A percentile compares a stretch with the other conserved stretches of the same genome.
Evolutionary conservation across 345 rosid species (phyloP).

Genomic region (Lumnitzera racemosa): DNA sequence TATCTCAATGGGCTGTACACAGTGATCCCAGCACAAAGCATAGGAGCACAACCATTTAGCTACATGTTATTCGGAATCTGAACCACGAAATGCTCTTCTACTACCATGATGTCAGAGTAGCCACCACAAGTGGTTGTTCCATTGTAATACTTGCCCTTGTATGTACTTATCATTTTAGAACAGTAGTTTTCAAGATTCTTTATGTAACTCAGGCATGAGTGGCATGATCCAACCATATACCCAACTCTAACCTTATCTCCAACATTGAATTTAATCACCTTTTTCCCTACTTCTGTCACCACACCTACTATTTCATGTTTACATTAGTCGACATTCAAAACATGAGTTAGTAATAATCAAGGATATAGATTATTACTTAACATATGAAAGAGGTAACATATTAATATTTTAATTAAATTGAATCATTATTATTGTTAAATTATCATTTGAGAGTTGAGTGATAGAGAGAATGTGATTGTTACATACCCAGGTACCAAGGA

Average conservation of each 20-base stretch:
- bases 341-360: no score
- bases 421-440: no score
- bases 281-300: constrained; percentile 31
- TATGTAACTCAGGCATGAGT: constrained; percentile 6
- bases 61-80: constrained; percentile 43
- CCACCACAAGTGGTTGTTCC: constrained; percentile 29
- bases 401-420: no score
- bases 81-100: constrained; percentile 42
- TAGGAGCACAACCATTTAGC: constrained; percentile 50
- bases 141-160: constrained; percentile 7
- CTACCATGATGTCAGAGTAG: constrained; percentile 44
- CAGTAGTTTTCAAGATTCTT: constrained; percentile 17
- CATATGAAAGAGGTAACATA: no score
- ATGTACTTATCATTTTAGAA: constrained; percentile 4
- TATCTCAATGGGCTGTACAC: constrained; percentile 62
- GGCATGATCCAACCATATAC: constrained; percentile 31
- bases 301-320: constrained; percentile 47
- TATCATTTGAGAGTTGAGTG: no score
- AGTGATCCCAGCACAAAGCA: constrained; percentile 70
- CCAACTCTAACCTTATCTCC: constrained; percentile 43
- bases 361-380: no score
- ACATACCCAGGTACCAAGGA: constrained; percentile 42
- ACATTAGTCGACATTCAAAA: neutral
- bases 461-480: no score
- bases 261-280: constrained; percentile 27